A percentile compares a stretch with the other conserved stretches of the same genome.
Conservation (phyloP, 2,329 filamentous ascomycete species). For the Lachnellula arida region DNA sequence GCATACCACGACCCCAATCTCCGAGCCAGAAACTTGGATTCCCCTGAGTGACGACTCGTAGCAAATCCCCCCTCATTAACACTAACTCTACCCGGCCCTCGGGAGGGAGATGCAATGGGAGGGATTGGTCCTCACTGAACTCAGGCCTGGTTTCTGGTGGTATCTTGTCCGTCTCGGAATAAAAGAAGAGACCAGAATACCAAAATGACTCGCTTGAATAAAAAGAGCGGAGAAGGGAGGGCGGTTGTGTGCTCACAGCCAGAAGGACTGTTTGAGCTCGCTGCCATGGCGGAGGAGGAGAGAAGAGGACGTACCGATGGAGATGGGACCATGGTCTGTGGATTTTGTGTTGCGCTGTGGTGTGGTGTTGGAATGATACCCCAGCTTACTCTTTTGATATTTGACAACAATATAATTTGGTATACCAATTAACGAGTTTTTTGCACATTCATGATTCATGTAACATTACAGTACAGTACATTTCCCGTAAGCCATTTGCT, state of each 20-base stretch:
- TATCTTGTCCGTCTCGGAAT: constrained; percentile 3
- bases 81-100: constrained; percentile 18
- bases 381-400: no score
- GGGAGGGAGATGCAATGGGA: constrained; percentile 24
- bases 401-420: no score
- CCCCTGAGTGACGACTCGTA: constrained; percentile 30
- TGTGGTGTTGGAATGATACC: not conserved
- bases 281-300: constrained; percentile 9
- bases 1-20: constrained; percentile 11
- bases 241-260: constrained; percentile 21
- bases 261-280: constrained; percentile 20
- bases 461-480: no score
- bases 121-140: constrained; percentile 23
- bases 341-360: not conserved
- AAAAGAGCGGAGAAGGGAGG: constrained; percentile 1
- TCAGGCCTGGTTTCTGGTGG: constrained; percentile 19
- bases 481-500: no score
- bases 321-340: not conserved
- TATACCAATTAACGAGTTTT: no score
- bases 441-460: no score
- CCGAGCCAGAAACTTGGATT: constrained; percentile 27
- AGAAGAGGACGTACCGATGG: not conserved
- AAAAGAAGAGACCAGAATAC: constrained; percentile 16
- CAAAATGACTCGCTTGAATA: constrained; percentile 6
- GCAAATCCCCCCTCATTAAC: constrained; percentile 22